Evolutionary conservation across 306 rosid genomes (phyloP), one percentile per base, ranked within the genome.

Genomic region (Pterocarpus santalinus): DNA sequence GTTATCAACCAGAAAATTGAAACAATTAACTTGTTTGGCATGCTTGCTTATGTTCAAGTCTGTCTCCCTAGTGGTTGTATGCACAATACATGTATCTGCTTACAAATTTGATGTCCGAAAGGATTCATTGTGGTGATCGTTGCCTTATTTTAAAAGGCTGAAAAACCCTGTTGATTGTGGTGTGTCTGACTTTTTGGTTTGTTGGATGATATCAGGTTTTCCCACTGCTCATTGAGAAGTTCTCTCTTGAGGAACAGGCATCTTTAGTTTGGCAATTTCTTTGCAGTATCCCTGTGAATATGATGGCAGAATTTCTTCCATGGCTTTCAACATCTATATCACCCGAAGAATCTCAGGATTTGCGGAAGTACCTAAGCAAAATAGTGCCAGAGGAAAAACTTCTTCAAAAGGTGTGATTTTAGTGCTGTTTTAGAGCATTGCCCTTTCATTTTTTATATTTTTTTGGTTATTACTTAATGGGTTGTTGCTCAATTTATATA

Each of bases 281-380:
- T 68, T 96, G 99, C 88, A 96, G 98, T 77, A 96, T 96, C 87
- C 99, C 99, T 56, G 98, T 96, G 79, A 87, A 96, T 87, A 90
- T 92, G 96, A 90, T 96, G 99, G 91, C 91, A 5, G 82, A 89
- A 79, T 96, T 96, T 80, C 99, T 96, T 79, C 99, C 98, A 44
- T 96, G 99, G 99, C 93, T 96, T 67, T 90, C 91, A 60, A 82
- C 90, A 61, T 93, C 98, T 39, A 84, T 92, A 77, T 96, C 99
- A 66, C 76, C 94, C 8, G 97, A 96, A 80, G 99, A 93, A 84
- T 85, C 85, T 85, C 88, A 73, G 78, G 94, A 92, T 89, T 90
- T 96, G 57, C 83, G 69, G 85, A 89, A 90, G 79, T 92, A 93
- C 86, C 86, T 96, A 83, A 82, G 84, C 76, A 88, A 85, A 90